These are phyloP conservation scores for Penicillium sp. DNA, from an alignment of 2,329 filamentous ascomycete species.

Conservation along the genomic window DNA sequence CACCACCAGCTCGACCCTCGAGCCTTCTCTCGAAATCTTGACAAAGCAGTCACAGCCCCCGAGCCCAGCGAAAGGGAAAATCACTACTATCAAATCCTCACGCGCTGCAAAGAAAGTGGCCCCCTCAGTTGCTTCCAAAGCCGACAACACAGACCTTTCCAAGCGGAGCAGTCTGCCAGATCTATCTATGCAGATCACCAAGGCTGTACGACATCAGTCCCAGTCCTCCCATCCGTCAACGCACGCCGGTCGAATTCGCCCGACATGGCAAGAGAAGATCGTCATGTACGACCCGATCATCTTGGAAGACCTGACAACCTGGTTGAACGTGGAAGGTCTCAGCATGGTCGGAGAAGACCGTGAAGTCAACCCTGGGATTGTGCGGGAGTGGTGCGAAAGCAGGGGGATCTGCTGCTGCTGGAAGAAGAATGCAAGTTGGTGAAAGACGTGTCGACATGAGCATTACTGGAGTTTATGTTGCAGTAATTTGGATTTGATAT, in stretches of 20 bases:
- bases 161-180: slow-evolving; percentile 27
- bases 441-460: background rate
- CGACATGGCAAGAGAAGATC: slow-evolving; percentile 88
- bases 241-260: slow-evolving; percentile 41
- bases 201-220: slow-evolving; percentile 41
- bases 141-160: background rate
- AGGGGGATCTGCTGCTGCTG: slow-evolving; percentile 79
- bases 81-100: slow-evolving; percentile 11
- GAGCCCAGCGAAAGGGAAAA: slow-evolving; percentile 14
- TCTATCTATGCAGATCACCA: slow-evolving; percentile 50
- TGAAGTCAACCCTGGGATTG: slow-evolving; percentile 62
- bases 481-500: background rate
- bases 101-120: slow-evolving; percentile 1
- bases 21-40: slow-evolving; percentile 13
- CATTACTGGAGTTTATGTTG: background rate
- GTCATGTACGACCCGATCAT: slow-evolving; percentile 89
- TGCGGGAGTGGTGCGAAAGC: slow-evolving; percentile 87
- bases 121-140: background rate
- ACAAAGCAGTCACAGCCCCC: slow-evolving; percentile 4
- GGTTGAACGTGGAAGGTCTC: slow-evolving; percentile 74
- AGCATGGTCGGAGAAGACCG: slow-evolving; percentile 62
- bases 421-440: slow-evolving; percentile 47
- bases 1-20: background rate
- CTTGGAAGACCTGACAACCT: slow-evolving; percentile 77
- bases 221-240: slow-evolving; percentile 30